phyloP scores from a whole-genome alignment of 768 basidiomycete genomes.

The Suillus fuscotomentosus region DNA sequence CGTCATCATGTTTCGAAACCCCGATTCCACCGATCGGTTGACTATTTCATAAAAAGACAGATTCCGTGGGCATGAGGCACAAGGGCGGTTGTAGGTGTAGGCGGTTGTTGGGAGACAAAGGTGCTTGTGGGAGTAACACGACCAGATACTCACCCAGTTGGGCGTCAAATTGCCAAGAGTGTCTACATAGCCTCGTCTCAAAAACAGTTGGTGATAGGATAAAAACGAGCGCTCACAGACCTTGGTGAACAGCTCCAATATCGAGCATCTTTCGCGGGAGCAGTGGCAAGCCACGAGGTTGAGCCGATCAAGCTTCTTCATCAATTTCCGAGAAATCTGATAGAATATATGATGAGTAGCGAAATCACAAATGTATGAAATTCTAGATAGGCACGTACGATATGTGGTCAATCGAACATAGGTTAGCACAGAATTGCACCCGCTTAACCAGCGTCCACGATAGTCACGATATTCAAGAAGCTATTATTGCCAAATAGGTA shows the following conservation, averaged over 20 bases:
- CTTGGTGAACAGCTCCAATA: not conserved
- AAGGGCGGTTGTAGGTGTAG: not conserved
- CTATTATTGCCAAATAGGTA: not conserved
- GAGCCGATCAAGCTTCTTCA: not conserved
- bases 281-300: not conserved
- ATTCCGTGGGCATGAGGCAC: not conserved
- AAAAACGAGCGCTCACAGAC: not conserved
- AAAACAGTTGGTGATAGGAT: not conserved
- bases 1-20: not conserved
- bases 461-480: not conserved
- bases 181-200: not conserved
- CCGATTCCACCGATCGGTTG: not conserved
- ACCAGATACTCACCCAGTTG: not conserved
- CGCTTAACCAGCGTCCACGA: not conserved
- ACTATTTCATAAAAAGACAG: not conserved
- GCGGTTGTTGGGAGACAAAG: not conserved
- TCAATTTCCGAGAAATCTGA: not conserved
- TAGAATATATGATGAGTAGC: not conserved
- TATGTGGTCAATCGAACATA: not conserved
- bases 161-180: not conserved
- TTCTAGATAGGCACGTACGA: constrained; percentile 1
- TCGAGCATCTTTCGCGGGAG: not conserved
- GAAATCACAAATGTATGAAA: not conserved
- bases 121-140: not conserved
- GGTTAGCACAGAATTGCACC: not conserved